These are phyloP conservation scores for Pisolithus orientalis DNA, from an alignment of 768 basidiomycete genomes.

Conservation along the genomic window DNA sequence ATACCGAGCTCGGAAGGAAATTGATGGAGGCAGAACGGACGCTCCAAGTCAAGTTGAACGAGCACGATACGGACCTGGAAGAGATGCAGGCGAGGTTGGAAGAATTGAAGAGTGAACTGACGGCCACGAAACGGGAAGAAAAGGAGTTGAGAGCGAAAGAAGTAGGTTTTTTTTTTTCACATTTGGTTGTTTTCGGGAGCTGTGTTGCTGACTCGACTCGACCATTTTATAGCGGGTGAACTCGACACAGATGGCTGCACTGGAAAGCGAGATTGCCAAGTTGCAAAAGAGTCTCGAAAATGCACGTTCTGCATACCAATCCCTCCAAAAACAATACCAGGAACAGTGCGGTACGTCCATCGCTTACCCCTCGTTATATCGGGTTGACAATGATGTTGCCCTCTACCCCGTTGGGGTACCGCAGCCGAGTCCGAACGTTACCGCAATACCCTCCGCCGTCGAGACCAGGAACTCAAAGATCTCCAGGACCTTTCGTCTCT, in stretches of 20 bases:
- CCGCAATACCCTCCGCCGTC: conserved; percentile 63
- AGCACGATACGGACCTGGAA: conserved; percentile 80
- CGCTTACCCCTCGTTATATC: neutral
- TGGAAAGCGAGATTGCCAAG: conserved; percentile 78
- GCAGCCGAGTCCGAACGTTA: conserved; percentile 74
- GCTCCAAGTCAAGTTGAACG: conserved; percentile 56
- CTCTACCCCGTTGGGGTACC: neutral
- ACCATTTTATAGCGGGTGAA: conserved; percentile 46
- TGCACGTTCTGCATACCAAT: conserved; percentile 64
- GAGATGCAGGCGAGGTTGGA: conserved; percentile 75
- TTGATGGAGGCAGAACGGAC: conserved; percentile 68
- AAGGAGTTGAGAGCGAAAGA: conserved; percentile 89
- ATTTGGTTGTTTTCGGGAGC: conserved; percentile 2
- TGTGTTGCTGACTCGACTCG: conserved; percentile 2
- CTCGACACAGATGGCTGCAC: conserved; percentile 54
- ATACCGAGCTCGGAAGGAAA: conserved; percentile 70
- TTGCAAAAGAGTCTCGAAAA: conserved; percentile 69
- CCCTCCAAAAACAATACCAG: conserved; percentile 80
- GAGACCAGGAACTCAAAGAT: conserved; percentile 67
- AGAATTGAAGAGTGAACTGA: conserved; percentile 71
- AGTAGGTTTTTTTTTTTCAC: conserved; percentile 33
- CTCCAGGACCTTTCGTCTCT: conserved; percentile 53
- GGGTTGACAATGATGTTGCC: neutral
- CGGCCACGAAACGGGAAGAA: conserved; percentile 80
- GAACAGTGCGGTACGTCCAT: conserved; percentile 71